A percentile compares a stretch with the other conserved stretches of the same genome.
These are phyloP conservation scores for Talaromyces atroroseus DNA, from an alignment of 2,329 filamentous ascomycete species.

Conservation along the genomic window DNA sequence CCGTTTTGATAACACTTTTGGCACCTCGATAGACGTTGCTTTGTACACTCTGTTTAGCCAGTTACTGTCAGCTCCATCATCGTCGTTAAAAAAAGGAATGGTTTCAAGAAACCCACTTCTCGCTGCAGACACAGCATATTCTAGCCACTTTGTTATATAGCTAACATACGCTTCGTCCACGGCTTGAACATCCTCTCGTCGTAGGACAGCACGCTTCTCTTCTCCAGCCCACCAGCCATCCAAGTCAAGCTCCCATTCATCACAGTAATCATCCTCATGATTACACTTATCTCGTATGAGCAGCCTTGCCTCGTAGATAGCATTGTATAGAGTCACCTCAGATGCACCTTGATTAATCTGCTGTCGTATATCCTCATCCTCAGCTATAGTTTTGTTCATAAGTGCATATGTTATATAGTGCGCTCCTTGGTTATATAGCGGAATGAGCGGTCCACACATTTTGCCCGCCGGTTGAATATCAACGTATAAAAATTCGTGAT, in stretches of 20 bases:
- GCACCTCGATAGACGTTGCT: neutral
- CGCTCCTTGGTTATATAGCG: neutral
- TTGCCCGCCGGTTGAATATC: neutral
- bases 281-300: too few species aligned
- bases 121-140: neutral
- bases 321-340: neutral
- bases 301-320: too few species aligned
- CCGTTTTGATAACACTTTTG: neutral
- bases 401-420: neutral
- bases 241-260: neutral
- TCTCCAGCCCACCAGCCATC: neutral
- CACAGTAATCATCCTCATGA: neutral
- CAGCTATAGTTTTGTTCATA: neutral
- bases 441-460: neutral
- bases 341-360: neutral
- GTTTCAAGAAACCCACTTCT: too few species aligned
- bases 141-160: neutral
- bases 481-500: neutral
- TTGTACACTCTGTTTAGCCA: neutral
- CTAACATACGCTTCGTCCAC: neutral
- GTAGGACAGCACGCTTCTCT: neutral
- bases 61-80: too few species aligned
- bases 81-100: too few species aligned
- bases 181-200: neutral
- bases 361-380: neutral